phyloP scores from a whole-genome alignment of 345 rosid genomes.

The Gossypioides kirkii region DNA sequence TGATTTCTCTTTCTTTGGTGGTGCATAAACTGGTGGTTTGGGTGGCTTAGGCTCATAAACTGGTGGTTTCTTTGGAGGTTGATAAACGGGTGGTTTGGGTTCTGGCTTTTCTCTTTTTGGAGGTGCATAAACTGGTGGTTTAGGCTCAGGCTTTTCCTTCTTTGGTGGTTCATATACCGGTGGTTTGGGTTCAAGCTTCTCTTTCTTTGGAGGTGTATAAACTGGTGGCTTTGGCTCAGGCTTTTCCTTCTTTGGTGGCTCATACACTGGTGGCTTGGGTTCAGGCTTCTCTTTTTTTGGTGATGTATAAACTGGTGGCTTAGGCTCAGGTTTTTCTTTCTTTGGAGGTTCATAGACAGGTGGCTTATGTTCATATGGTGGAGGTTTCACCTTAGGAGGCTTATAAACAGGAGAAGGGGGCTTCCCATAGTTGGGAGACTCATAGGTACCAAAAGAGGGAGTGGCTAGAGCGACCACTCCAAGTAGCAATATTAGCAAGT shows the following conservation, averaged over 20 bases:
- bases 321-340: conserved; percentile 12
- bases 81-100: neutral
- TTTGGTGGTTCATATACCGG: neutral
- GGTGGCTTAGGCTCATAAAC: neutral
- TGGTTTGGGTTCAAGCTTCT: neutral
- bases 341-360: conserved; percentile 13
- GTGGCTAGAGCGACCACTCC: conserved; percentile 23
- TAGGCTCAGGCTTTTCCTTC: neutral
- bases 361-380: conserved; percentile 17
- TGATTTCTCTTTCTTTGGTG: neutral
- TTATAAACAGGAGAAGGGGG: conserved; percentile 10
- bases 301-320: conserved; percentile 8
- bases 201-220: conserved; percentile 5
- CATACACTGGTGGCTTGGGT: neutral
- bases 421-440: neutral
- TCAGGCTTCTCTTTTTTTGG: neutral
- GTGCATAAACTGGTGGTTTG: neutral
- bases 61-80: neutral
- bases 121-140: neutral
- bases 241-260: neutral
- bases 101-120: neutral
- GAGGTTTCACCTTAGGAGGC: conserved; percentile 9
- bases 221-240: neutral
- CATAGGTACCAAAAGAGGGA: conserved; percentile 12
- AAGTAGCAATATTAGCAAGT: conserved; percentile 22